Percentiles rank a stretch among this genome's conserved stretches.
These are phyloP conservation scores for Blastobotrys persicus DNA, from an alignment of 1,139 yeast species.

Conservation along the genomic window DNA sequence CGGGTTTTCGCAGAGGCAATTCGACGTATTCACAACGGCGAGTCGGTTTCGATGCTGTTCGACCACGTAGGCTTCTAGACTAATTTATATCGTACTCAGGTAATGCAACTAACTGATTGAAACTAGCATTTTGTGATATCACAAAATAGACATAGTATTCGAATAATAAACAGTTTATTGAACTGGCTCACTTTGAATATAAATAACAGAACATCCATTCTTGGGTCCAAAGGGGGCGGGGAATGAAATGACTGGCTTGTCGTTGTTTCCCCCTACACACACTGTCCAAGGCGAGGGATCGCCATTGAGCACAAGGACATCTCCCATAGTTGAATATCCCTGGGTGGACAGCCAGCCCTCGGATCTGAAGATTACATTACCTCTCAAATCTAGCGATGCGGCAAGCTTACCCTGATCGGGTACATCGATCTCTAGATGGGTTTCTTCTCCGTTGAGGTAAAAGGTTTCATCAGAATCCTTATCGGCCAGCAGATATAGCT, in stretches of 20 bases:
- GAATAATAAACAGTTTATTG: too few species aligned
- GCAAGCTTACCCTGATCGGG: background rate
- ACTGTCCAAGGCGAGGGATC: background rate
- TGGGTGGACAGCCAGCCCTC: background rate
- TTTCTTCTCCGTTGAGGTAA: background rate
- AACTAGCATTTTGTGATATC: too few species aligned
- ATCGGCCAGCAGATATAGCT: background rate
- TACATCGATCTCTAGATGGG: background rate
- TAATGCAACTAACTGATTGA: too few species aligned
- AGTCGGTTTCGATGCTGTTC: conserved; percentile 88
- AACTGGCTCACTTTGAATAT: background rate
- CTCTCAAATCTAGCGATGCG: background rate
- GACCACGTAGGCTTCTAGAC: conserved; percentile 50
- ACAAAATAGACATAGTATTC: too few species aligned
- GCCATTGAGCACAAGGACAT: background rate
- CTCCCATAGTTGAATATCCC: background rate
- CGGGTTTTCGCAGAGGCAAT: conserved; percentile 90
- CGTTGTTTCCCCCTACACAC: background rate
- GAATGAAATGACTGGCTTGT: background rate
- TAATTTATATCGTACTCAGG: background rate
- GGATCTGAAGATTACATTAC: background rate
- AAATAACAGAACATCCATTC: background rate
- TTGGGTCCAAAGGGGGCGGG: background rate
- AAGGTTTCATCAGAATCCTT: background rate
- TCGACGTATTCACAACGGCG: conserved; percentile 95